Evolutionary conservation across 2,329 filamentous ascomycete species (phyloP).

Genomic region (Biscogniauxia sp.): DNA sequence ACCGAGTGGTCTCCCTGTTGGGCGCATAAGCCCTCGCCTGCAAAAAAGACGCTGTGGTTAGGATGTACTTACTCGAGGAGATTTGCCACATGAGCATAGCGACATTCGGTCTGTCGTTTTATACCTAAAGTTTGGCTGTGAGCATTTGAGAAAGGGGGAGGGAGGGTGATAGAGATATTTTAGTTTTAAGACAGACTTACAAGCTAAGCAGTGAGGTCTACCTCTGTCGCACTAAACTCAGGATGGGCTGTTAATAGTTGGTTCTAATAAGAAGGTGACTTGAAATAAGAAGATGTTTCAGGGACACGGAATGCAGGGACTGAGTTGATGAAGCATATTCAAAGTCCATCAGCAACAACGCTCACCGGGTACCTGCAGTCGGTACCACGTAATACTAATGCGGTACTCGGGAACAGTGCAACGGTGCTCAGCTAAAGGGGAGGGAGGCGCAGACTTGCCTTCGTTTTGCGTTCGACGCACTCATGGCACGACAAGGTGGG

Average conservation of each 20-base stretch:
- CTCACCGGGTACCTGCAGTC: constrained; percentile 13
- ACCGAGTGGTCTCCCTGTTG: constrained; percentile 55
- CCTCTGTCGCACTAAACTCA: constrained; percentile 67
- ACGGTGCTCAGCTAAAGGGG: constrained; percentile 6
- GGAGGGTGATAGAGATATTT: not conserved
- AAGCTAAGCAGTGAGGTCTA: constrained; percentile 65
- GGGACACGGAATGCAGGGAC: not conserved
- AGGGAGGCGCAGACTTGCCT: constrained; percentile 48
- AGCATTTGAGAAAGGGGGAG: constrained; percentile 2
- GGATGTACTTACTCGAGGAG: constrained; percentile 62
- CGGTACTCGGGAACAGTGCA: constrained; percentile 16
- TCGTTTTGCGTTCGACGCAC: constrained; percentile 80
- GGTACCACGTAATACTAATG: constrained; percentile 29
- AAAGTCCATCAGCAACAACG: not conserved
- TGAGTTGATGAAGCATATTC: not conserved
- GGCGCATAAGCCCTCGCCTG: constrained; percentile 7
- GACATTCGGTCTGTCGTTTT: constrained; percentile 73
- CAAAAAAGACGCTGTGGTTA: not conserved
- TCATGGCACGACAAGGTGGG: constrained; percentile 76
- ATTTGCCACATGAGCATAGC: constrained; percentile 74
- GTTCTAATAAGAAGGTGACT: not conserved
- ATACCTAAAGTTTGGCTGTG: constrained; percentile 53
- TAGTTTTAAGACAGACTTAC: constrained; percentile 39
- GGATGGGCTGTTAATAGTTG: not conserved
- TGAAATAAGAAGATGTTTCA: not conserved